phyloP scores from a whole-genome alignment of 352 stramenopile species.

The Globisporangium viniferum region DNA sequence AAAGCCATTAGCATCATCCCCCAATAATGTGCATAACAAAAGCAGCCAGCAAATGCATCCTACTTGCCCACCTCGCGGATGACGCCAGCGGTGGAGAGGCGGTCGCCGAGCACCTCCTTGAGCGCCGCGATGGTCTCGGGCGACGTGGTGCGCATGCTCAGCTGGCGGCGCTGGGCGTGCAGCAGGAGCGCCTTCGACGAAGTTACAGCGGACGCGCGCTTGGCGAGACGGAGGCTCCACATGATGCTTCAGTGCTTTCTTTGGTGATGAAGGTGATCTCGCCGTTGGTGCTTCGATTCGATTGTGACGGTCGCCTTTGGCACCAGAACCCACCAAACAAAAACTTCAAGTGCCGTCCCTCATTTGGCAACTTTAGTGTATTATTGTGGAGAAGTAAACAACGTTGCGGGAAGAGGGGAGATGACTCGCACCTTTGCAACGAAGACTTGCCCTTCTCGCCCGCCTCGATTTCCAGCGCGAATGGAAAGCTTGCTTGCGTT shows the following conservation, averaged over 20 bases:
- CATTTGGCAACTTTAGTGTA: neutral
- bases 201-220: neutral
- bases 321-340: neutral
- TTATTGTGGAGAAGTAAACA: neutral
- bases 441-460: neutral
- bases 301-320: conserved; percentile 2
- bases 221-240: conserved; percentile 16
- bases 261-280: conserved; percentile 4
- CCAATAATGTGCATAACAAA: neutral
- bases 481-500: conserved; percentile 3
- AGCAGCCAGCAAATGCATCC: neutral
- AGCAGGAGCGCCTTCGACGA: neutral
- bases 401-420: neutral
- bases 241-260: neutral
- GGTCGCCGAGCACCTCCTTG: conserved; percentile 59
- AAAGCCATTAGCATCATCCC: neutral
- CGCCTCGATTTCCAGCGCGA: neutral
- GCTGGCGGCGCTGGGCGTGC: neutral
- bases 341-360: conserved; percentile 7
- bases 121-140: conserved; percentile 49
- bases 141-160: conserved; percentile 36
- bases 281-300: conserved; percentile 13
- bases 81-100: conserved; percentile 59
- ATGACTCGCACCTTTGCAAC: conserved; percentile 10
- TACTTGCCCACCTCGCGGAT: conserved; percentile 46